Evolutionary conservation across 2,329 filamentous ascomycete genomes (phyloP), one percentile per base, ranked within the genome.

Genomic region (Pseudomassariella vexata): DNA sequence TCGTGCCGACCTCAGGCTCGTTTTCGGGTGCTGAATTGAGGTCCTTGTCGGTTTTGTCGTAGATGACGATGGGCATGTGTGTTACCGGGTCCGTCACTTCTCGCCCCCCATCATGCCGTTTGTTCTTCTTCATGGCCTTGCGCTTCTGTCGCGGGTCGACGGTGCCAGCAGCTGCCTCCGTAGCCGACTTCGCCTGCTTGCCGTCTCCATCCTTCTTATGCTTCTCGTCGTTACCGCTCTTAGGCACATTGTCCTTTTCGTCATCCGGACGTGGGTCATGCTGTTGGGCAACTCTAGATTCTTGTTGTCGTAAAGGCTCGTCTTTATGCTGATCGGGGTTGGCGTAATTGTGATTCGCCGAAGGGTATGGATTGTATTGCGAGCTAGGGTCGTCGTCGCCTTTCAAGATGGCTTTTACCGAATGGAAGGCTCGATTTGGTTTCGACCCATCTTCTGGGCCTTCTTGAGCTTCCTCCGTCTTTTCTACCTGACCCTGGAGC

Each of bases 61-160:
- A 77, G 21, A 85, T 80, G 21, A 59, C 63, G 28, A 85, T 68
- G 2, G 80, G 79, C 3, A 85, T 63, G 55, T 85, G 82, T 2
- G 82, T 86, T 23, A 85, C 69, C 0, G 81, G 81, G 47, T 86
- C 82, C 2, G 80, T 85, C 28, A 85, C 81, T 49, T 82, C 68
- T 37, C 69, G 61, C n/a, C 68, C 65, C n/a, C 60, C 65, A 25
- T 61, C 60, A 30, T 66, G 61, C 28, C 56, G 52, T 30, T 60
- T 61, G 9, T 46, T 53, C 36, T 63, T 64, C 44, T 70, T 68
- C 49, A 67, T 63, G 6, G 60, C 55, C 35, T 70, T 71, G 16
- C 66, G 62, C 47, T 68, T 65, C 37, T 66, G 53, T 41, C 59
- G 68, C 3, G 65, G 60, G 30, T 70, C 61, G 19, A 59, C 42